phyloP scores from a whole-genome alignment of 345 rosid genomes.

The Sisymbrium irio region DNA sequence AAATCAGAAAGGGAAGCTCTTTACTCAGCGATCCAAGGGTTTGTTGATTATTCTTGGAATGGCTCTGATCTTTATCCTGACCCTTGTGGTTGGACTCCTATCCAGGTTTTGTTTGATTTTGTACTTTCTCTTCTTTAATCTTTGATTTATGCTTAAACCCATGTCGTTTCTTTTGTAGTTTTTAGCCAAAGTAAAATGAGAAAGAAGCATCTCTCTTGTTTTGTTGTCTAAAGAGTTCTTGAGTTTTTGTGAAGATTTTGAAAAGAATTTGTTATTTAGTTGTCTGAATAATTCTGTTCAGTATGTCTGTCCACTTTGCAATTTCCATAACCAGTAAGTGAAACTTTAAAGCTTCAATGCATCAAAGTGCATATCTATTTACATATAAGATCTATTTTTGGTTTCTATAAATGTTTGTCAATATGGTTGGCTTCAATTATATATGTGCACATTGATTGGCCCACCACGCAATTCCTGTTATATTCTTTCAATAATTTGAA shows the following conservation, averaged over 20 bases:
- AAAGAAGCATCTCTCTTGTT: background rate
- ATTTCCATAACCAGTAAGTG: slow-evolving; percentile 26
- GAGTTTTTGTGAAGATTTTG: background rate
- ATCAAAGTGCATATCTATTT: slow-evolving; percentile 22
- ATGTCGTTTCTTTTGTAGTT: background rate
- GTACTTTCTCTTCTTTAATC: background rate
- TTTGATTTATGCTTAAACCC: background rate
- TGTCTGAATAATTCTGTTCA: slow-evolving; percentile 24
- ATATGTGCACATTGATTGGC: slow-evolving; percentile 1
- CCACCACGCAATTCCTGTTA: slow-evolving; percentile 5
- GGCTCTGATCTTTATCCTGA: slow-evolving; percentile 92
- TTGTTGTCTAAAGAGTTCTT: background rate
- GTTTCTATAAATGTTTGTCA: slow-evolving; percentile 11
- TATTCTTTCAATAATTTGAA: slow-evolving; percentile 6
- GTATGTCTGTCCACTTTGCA: slow-evolving; percentile 15
- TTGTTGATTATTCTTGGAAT: slow-evolving; percentile 83
- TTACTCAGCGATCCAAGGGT: slow-evolving; percentile 68
- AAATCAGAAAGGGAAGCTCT: slow-evolving; percentile 57
- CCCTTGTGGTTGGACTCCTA: slow-evolving; percentile 96
- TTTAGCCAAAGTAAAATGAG: background rate
- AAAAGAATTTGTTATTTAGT: slow-evolving; percentile 16
- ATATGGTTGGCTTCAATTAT: slow-evolving; percentile 18
- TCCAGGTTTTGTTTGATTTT: slow-evolving; percentile 48
- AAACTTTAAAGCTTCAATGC: slow-evolving; percentile 3
- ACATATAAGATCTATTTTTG: slow-evolving; percentile 20